Conservation (phyloP, 768 basidiomycete species). For the Asterophora lycoperdoides region DNA sequence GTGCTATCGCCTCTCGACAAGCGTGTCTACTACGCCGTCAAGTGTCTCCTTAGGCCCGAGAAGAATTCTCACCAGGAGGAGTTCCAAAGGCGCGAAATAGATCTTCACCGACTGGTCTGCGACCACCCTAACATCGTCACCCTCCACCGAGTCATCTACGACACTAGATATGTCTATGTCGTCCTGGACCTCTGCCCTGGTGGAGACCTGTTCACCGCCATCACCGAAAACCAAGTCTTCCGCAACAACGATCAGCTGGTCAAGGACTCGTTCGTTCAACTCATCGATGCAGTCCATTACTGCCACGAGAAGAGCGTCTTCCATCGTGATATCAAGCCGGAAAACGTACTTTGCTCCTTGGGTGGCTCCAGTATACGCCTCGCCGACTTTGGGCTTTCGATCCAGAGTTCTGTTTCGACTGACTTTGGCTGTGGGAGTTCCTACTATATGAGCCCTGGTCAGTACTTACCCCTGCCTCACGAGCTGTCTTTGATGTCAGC, state of each 20-base stretch:
- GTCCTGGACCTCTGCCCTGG: slow-evolving; percentile 53
- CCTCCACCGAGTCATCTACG: slow-evolving; percentile 58
- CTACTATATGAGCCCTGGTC: slow-evolving; percentile 71
- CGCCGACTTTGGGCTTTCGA: slow-evolving; percentile 78
- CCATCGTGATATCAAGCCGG: slow-evolving; percentile 87
- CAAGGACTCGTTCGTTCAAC: slow-evolving; percentile 67
- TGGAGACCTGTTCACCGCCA: slow-evolving; percentile 71
- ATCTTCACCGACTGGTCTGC: slow-evolving; percentile 48
- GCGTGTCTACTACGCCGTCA: slow-evolving; percentile 60
- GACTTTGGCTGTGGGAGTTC: slow-evolving; percentile 59
- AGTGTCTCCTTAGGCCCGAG: slow-evolving; percentile 63
- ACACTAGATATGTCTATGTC: slow-evolving; percentile 61
- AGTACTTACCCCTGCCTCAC: slow-evolving; percentile 16
- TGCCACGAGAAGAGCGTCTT: slow-evolving; percentile 70
- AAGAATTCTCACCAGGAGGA: slow-evolving; percentile 50
- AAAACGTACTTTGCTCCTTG: slow-evolving; percentile 63
- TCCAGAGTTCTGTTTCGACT: slow-evolving; percentile 36
- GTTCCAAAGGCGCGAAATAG: slow-evolving; percentile 67
- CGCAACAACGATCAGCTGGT: slow-evolving; percentile 57
- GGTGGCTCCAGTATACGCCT: slow-evolving; percentile 53
- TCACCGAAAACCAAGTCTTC: slow-evolving; percentile 52
- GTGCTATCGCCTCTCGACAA: slow-evolving; percentile 31
- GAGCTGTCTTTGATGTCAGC: slow-evolving; percentile 3
- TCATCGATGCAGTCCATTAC: slow-evolving; percentile 73
- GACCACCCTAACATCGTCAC: slow-evolving; percentile 64